Conservation (phyloP, 192 early-diverging fungal genomes). For the Funneliformis geosporum region DNA sequence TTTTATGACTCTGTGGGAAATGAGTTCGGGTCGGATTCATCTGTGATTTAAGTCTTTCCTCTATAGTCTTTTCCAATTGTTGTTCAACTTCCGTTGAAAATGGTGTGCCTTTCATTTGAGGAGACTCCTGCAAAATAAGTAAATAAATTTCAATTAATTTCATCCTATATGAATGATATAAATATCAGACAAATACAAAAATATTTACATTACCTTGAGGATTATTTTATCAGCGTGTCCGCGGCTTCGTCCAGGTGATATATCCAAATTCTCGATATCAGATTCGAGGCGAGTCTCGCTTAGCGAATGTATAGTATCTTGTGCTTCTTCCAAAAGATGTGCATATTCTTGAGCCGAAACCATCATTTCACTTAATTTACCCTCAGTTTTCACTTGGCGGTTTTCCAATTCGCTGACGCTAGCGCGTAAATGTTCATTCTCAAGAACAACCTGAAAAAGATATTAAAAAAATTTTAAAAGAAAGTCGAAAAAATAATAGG, state of each 20-base stretch:
- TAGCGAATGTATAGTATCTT: slow-evolving; percentile 59
- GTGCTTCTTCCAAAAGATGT: slow-evolving; percentile 56
- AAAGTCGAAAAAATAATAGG: not conserved
- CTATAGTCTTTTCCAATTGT: slow-evolving; percentile 50
- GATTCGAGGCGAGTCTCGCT: slow-evolving; percentile 49
- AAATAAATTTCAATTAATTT: not conserved
- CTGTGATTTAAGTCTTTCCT: slow-evolving; percentile 41
- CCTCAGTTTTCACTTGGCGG: slow-evolving; percentile 57
- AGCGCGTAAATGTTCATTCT: slow-evolving; percentile 53
- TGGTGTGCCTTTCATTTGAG: slow-evolving; percentile 36
- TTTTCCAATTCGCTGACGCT: slow-evolving; percentile 58
- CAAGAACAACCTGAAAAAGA: slow-evolving; percentile 42
- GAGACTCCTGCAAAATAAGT: slow-evolving; percentile 32
- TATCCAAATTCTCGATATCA: slow-evolving; percentile 43
- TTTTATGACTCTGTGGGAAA: not conserved
- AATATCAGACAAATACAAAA: not conserved
- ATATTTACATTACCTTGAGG: slow-evolving; percentile 23
- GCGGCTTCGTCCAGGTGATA: slow-evolving; percentile 35
- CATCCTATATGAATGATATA: too few relatives aligned
- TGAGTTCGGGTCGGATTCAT: slow-evolving; percentile 27
- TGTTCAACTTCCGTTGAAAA: slow-evolving; percentile 51
- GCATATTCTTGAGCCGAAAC: slow-evolving; percentile 62
- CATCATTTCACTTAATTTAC: slow-evolving; percentile 55
- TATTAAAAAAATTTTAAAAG: not conserved
- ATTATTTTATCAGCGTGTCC: slow-evolving; percentile 12